Base-by-base conservation (phyloP, 1,284 basidiomycete genomes). In the Wolfiporia cocos region DNA sequence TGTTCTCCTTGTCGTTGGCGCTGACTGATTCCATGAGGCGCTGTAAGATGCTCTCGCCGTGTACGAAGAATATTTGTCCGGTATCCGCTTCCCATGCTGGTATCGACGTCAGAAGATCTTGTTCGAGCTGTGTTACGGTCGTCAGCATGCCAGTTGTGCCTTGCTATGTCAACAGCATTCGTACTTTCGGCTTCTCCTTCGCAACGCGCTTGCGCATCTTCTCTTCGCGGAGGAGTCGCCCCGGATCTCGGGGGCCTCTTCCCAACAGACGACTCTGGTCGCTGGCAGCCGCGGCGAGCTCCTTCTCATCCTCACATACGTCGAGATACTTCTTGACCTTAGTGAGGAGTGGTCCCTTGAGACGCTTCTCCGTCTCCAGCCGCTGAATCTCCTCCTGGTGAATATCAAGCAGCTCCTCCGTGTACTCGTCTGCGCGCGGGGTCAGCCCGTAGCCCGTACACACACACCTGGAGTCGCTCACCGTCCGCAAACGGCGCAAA, bases 191-290 rank as follows among this genome's bases (percentile, higher is more conserved):
- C 62, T 97, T 98, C 66, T 96, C 86, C 59, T 91, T 87, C 49
- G 77, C 77, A n/a, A 99, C 92, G 10, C 94, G 73, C 65, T 97
- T 99, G 41, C 95, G 76, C 85, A 96, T 92, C 75, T 96, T 97
- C 68, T 98, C 95, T 65, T 99, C 95, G 36, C 91, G 74, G 36
- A 99, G 66, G 36, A 99, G 64, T 48, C 78, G 71, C 39, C 77
- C 88, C 43, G 76, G 89, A 73, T 83, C 86, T 43, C 91, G 72
- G 18, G 79, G 67, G n/a, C 87, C 88, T 52, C 88, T 73, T 12
- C 86, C 86, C 4, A 86, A 72, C 9, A 92, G 66, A 29, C 89
- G 76, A 19, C 73, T 78, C 53, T 89, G 86, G 53, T 92, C 91
- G 21, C 77, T 71, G 1, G 91, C 88, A 2, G 86, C 78, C 5